Percentiles rank a stretch among this genome's conserved stretches.
Evolutionary conservation across 495 filamentous ascomycete species (phyloP).

Genomic region (Lepraria neglecta): DNA sequence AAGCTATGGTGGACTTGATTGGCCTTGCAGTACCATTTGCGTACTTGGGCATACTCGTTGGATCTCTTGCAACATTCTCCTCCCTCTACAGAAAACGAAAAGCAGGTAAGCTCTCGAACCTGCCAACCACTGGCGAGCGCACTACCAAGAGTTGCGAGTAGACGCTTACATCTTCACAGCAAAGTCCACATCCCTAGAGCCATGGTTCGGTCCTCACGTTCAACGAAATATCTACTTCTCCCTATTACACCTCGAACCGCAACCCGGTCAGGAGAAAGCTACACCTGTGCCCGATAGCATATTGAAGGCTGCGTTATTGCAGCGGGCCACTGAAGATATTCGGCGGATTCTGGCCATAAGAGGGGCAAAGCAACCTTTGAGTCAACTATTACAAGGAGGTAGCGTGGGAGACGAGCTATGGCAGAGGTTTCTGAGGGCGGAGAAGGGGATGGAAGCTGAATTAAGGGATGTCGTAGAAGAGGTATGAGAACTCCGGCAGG

Average conservation of each 20-base stretch:
- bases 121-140: not conserved
- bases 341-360: constrained; percentile 78
- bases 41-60: constrained; percentile 80
- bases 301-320: constrained; percentile 81
- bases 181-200: constrained; percentile 71
- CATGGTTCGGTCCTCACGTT: constrained; percentile 87
- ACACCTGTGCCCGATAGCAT: constrained; percentile 76
- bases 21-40: constrained; percentile 73
- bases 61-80: constrained; percentile 85
- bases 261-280: constrained; percentile 57
- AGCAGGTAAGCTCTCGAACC: constrained; percentile 54
- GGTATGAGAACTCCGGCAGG: constrained; percentile 42
- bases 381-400: constrained; percentile 74
- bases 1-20: constrained; percentile 67
- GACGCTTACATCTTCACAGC: constrained; percentile 40
- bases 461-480: constrained; percentile 87
- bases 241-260: constrained; percentile 77
- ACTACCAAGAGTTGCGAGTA: not conserved
- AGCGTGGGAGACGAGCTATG: constrained; percentile 95
- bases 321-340: constrained; percentile 87
- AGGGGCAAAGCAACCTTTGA: constrained; percentile 76
- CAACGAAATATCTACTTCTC: constrained; percentile 92
- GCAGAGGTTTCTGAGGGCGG: constrained; percentile 83
- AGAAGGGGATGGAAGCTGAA: constrained; percentile 98
- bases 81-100: constrained; percentile 90